Evolutionary conservation across 2,329 filamentous ascomycete genomes (phyloP).

Genomic region (Penicillium glabrum): DNA sequence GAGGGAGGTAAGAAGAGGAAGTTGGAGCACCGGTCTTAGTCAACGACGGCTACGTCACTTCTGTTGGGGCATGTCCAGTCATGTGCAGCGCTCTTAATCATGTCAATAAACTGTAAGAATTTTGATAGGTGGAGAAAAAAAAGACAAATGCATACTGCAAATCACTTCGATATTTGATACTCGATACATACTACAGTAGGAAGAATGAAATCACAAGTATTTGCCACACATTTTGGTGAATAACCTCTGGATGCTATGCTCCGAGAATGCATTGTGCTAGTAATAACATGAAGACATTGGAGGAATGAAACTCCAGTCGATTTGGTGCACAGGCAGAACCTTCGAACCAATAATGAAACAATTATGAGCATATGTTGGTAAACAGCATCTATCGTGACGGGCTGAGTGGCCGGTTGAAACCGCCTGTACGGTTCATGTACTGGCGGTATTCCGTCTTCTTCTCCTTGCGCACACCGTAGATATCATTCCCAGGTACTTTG

Average conservation of each 20-base stretch:
- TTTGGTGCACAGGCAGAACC: constrained; percentile 1
- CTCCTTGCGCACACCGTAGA: constrained; percentile 80
- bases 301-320: constrained; percentile 9
- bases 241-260: constrained; percentile 24
- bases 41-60: constrained; percentile 29
- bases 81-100: constrained; percentile 17
- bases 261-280: constrained; percentile 31
- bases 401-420: constrained; percentile 53
- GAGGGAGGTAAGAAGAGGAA: not conserved
- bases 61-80: constrained; percentile 18
- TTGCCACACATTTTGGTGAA: constrained; percentile 8
- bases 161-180: constrained; percentile 1
- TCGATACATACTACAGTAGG: not conserved
- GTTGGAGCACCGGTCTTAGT: constrained; percentile 3
- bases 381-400: constrained; percentile 36
- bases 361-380: not conserved
- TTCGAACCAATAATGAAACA: not conserved
- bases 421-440: constrained; percentile 71
- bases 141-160: not conserved
- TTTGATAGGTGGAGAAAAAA: not conserved
- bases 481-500: constrained; percentile 84
- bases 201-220: constrained; percentile 9
- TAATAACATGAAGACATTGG: constrained; percentile 4
- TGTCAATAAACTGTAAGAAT: not conserved
- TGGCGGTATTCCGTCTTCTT: constrained; percentile 95